These are phyloP conservation scores for Penicillium sp. DNA, from an alignment of 2,329 filamentous ascomycete genomes.

Conservation along the genomic window DNA sequence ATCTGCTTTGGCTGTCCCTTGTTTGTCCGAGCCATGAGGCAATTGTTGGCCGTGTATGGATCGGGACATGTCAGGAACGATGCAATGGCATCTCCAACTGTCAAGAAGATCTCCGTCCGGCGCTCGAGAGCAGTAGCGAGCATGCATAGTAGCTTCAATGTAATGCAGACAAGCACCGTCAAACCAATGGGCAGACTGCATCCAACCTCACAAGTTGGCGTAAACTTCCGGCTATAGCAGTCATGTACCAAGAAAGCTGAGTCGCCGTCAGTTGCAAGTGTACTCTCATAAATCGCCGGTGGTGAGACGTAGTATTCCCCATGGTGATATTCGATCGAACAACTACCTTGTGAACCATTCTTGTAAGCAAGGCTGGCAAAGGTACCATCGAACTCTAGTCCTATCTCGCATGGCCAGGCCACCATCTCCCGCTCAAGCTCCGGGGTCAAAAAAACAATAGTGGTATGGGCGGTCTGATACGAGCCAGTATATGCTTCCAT, in stretches of 20 bases:
- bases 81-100: not conserved
- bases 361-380: not conserved
- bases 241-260: not conserved
- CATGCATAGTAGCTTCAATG: not conserved
- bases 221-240: not conserved
- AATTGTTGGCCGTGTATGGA: not conserved
- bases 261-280: too few relatives aligned
- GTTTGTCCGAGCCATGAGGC: not conserved
- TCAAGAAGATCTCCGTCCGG: not conserved
- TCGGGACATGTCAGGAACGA: not conserved
- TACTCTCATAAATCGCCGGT: not conserved
- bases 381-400: not conserved
- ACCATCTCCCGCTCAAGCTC: not conserved
- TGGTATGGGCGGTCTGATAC: not conserved
- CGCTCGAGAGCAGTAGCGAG: not conserved
- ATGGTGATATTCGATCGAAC: not conserved
- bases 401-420: not conserved
- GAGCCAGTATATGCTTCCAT: not conserved
- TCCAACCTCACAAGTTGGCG: not conserved
- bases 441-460: not conserved
- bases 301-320: not conserved
- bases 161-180: not conserved
- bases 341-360: too few relatives aligned
- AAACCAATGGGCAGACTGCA: not conserved
- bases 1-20: not conserved